Base-by-base conservation (phyloP, 2,329 filamentous ascomycete species). In the Cladosporium sp. region DNA sequence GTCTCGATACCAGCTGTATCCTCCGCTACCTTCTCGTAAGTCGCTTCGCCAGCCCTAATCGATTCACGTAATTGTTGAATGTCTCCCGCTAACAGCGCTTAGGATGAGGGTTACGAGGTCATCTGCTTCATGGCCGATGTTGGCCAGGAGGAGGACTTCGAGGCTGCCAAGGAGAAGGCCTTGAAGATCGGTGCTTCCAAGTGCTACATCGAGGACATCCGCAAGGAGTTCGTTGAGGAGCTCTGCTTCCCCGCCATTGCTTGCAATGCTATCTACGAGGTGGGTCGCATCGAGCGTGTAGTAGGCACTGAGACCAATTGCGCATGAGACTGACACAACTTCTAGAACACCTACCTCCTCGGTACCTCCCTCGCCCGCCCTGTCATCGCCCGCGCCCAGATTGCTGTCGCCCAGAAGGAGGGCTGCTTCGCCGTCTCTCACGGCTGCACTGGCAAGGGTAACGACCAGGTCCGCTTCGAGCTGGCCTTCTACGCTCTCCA, bases 161-260 rank as follows among this genome's bases (percentile, higher is more conserved):
- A 83, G 45, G 86, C 80, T 59, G 89, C 88, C 58, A 83, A 88
- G 75, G 81, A 82, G 70, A 91, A 92, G 81, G 88, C 87, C 56
- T 69, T 84, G 62, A 82, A 82, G 73, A 83, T 90, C 62, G 87
- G 87, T 67, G 87, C 87, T 20, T 77, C 82, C 75, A 82, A 83
- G 76, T 83, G 86, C 73, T 73, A 80, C 70, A 77, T 82, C 58
- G 75, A 78, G 62, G 83, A 94, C 72, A 80, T 93, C 56, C 83
- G 85, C 67, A 80, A 80, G 65, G 69, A 71, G 74, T 92, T 94
- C 68, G 83, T 94, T 64, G 87, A 91, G 66, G 83, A 93, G 77
- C 80, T 94, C 44, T 88, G 87, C 79, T 92, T 87, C 82, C 86
- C 83, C 53, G 89, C 90, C 61, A 83, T 94, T 62, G 87, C 90